Evolutionary conservation across 2,329 filamentous ascomycete species (phyloP), one percentile per base, ranked within the genome.

Genomic region (Sporothrix curviconia): DNA sequence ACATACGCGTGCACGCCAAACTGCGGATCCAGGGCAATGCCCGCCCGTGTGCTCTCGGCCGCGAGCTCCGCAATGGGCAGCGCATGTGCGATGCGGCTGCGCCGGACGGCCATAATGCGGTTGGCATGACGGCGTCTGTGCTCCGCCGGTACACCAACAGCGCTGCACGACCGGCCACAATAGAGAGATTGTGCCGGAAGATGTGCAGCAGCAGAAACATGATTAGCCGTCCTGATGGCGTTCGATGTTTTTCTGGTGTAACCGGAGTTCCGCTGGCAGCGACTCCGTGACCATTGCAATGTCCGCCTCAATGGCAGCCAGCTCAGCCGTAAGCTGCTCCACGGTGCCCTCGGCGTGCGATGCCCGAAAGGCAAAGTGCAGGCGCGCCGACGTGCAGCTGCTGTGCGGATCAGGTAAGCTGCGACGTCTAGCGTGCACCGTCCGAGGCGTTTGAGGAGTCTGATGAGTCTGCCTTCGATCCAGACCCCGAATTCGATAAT

Each of bases 361-460:
- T 14, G 58, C 55, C 8, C 58, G 60, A 47, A 61, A 61, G 8
- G 60, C 60, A 47, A 62, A 62, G 40, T 58, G 55, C 24, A 62
- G 42, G 19, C 57, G 9, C 58, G 58, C 12, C 58, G 60, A 42
- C 60, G 55, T 15, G 46, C 50, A 7, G 60, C 60, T 14, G 44
- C 58, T 32, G 52, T 60, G 34, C 59, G 40, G 12, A 61, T 43
- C 3, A 61, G 56, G 24, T 61, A 61, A 4, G 50, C 59, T 15
- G 56, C 49, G 34, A 61, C 59, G 24, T 59, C 59, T 3, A 61
- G 58, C 11, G 58, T 30, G 25, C 44, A 32, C 22, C 55, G 8
- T 22, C 44, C 25, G 25, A 34, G 12, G 19, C 22, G n/a, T n/a
- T n/a, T n/a, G n/a, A n/a, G n/a, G n/a, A n/a, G n/a, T n/a, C n/a